A percentile compares a stretch with the other conserved stretches of the same genome.
These are phyloP conservation scores for Pittosporum tobira DNA, from an alignment of 129 eudicot species.

Conservation along the genomic window DNA sequence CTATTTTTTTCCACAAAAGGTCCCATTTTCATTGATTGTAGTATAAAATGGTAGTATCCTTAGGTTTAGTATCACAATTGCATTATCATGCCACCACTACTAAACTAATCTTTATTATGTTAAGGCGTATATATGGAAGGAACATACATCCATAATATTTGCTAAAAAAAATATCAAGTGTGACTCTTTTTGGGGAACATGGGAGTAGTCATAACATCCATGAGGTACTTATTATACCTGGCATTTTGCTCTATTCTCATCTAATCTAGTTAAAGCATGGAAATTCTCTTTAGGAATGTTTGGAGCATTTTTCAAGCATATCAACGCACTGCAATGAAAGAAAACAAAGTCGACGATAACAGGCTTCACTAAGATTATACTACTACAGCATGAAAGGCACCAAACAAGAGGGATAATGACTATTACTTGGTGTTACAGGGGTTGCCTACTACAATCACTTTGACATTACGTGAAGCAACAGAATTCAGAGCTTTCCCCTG, in stretches of 20 bases:
- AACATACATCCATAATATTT: too few species aligned
- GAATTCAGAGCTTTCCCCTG: conserved; percentile 97
- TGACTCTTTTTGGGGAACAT: too few species aligned
- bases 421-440: conserved; percentile 96
- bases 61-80: too few species aligned
- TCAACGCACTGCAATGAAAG: conserved; percentile 73
- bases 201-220: too few species aligned
- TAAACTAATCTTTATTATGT: too few species aligned
- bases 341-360: conserved; percentile 6
- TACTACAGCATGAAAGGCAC: conserved; percentile 1
- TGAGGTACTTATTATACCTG: conserved; percentile 45
- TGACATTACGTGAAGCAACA: conserved; percentile 91
- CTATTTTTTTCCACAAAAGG: too few species aligned
- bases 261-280: conserved; percentile 97
- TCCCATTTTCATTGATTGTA: too few species aligned
- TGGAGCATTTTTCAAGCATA: conserved; percentile 97
- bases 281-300: conserved; percentile 88
- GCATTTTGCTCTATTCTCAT: conserved; percentile 97
- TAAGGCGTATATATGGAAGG: too few species aligned
- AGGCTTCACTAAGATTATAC: not conserved
- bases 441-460: conserved; percentile 95
- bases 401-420: not conserved
- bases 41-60: too few species aligned
- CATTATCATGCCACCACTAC: too few species aligned
- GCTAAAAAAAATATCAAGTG: too few species aligned